Evolutionary conservation across 805 yeast species (phyloP), one percentile per base, ranked within the genome.

Genomic region (Candida bentonensis): DNA sequence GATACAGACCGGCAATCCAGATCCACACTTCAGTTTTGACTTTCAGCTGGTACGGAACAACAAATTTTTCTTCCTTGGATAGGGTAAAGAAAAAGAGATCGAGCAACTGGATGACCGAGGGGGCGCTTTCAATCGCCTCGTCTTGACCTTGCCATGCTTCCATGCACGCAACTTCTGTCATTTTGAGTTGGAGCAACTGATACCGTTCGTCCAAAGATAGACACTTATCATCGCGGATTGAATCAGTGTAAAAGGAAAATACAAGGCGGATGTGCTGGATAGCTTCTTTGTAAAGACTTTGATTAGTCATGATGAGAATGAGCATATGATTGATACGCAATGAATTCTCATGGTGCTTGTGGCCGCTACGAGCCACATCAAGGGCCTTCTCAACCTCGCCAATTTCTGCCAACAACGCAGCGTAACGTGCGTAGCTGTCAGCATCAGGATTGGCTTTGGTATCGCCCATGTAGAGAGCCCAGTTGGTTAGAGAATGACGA

Each of bases 241-340:
- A 9, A 5, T n/a, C 17, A 9, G n/a, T 13, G n/a, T 11, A 30
- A 4, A 4, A 5, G n/a, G 17, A 11, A 30, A 30, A 30, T 11
- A 11, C 11, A 4, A 11, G 5, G n/a, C 36, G 11, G 7, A 30
- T 9, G 7, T 11, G 17, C 20, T 30, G 17, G 17, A 30, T 30
- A 30, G 36, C 17, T 17, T 30, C n/a, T 9, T 9, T 5, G 36
- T 30, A 30, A 30, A 9, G 5, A 4, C n/a, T 7, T 5, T 30
- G 17, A 15, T 11, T n/a, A 9, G 36, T 30, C 17, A 9, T 30
- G 17, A 30, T 9, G 7, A 83, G 66, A 0, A 76, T 73, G 33
- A 81, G 62, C 49, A 82, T 61, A 55, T 82, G 83, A 78, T 87
- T 76, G 9, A 78, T 71, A 53, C 70, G 70, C 53, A 77, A 68